phyloP scores from a whole-genome alignment of 192 early-diverging fungal species.

The Gaertneriomyces semiglobifer region DNA sequence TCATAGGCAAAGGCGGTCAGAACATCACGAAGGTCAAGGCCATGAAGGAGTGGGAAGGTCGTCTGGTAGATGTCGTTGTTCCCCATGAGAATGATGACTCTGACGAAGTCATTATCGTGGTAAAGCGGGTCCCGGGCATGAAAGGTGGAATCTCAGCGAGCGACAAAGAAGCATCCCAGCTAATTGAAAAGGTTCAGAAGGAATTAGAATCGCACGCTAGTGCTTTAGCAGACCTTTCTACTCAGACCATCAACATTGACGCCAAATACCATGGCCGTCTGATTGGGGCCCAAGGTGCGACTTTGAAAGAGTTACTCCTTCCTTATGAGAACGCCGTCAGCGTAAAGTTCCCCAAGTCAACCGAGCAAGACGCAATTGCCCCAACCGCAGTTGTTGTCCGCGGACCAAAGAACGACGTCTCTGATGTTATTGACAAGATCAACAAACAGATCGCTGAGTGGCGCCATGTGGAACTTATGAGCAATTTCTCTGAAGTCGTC shows the following conservation, averaged over 20 bases:
- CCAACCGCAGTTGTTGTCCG: constrained; percentile 68
- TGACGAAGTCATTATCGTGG: constrained; percentile 77
- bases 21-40: constrained; percentile 80
- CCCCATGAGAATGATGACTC: constrained; percentile 62
- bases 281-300: constrained; percentile 71
- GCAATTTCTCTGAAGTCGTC: constrained; percentile 39
- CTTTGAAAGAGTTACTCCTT: constrained; percentile 68
- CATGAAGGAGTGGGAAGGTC: constrained; percentile 58
- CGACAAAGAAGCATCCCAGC: constrained; percentile 32
- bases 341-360: constrained; percentile 65
- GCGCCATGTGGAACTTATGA: constrained; percentile 63
- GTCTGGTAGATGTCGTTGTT: constrained; percentile 74
- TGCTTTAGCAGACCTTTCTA: constrained; percentile 64
- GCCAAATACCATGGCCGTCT: constrained; percentile 72
- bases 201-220: constrained; percentile 66
- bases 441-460: constrained; percentile 61
- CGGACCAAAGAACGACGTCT: constrained; percentile 76
- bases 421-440: constrained; percentile 67
- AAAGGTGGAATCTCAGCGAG: constrained; percentile 50
- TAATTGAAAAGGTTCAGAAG: constrained; percentile 51
- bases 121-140: constrained; percentile 54
- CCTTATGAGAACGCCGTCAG: constrained; percentile 60
- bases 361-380: constrained; percentile 41
- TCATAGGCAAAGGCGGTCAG: constrained; percentile 86
- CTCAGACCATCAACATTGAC: constrained; percentile 60